phyloP scores from a whole-genome alignment of 345 rosid genomes.

The Linum lewisii region DNA sequence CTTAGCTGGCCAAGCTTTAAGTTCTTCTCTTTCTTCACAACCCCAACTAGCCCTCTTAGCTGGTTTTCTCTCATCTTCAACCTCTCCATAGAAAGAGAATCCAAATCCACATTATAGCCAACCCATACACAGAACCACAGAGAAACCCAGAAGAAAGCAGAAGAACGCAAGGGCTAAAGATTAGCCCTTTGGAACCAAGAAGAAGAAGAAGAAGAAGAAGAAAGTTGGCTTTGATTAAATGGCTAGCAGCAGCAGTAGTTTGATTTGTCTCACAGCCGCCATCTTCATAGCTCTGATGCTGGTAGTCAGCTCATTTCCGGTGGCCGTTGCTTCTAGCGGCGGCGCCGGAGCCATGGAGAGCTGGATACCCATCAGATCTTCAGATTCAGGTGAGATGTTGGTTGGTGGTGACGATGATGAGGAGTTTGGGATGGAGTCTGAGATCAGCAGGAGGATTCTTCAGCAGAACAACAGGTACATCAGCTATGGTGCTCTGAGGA shows the following conservation, averaged over 20 bases:
- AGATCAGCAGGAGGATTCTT: slow-evolving; percentile 71
- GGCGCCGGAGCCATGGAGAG: slow-evolving; percentile 32
- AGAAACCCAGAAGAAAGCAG: background rate
- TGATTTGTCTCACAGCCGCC: slow-evolving; percentile 24
- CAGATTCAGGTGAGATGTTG: slow-evolving; percentile 34
- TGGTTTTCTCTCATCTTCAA: slow-evolving; percentile 3
- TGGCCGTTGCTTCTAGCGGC: slow-evolving; percentile 31
- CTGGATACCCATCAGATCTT: slow-evolving; percentile 43
- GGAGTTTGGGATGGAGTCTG: slow-evolving; percentile 72
- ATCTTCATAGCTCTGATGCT: slow-evolving; percentile 11
- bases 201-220: background rate
- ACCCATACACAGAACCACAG: background rate
- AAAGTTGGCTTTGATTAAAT: slow-evolving; percentile 2
- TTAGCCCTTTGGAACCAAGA: background rate
- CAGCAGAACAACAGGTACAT: slow-evolving; percentile 52
- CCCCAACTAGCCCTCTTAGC: slow-evolving; percentile 6
- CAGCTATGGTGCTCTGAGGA: slow-evolving; percentile 11
- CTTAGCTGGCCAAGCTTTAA: slow-evolving; percentile 10
- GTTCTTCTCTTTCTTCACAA: background rate
- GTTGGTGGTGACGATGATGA: slow-evolving; percentile 23
- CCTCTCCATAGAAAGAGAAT: background rate
- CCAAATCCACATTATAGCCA: too few species aligned
- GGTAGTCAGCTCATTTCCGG: slow-evolving; percentile 11
- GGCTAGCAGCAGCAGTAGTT: slow-evolving; percentile 21
- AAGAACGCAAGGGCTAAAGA: background rate